Evolutionary conservation across 352 stramenopile genomes (phyloP).

Genomic region (Peronosclerospora sorghi): DNA sequence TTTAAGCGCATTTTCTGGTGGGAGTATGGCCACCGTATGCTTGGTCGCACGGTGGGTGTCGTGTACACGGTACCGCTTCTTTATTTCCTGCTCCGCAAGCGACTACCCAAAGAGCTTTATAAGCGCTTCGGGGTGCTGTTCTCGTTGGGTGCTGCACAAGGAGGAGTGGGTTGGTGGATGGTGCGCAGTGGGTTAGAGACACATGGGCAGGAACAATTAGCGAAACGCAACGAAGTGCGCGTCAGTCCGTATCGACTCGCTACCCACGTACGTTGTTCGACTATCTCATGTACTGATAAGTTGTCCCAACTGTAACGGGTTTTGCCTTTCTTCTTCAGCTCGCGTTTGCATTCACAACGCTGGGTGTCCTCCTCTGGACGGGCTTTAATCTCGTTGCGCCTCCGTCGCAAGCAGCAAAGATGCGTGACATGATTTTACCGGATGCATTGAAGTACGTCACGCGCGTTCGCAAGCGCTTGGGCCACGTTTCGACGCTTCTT

Average conservation of each 20-base stretch:
- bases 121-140: conserved; percentile 52
- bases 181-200: conserved; percentile 96
- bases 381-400: conserved; percentile 84
- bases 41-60: conserved; percentile 90
- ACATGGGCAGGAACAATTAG: conserved; percentile 66
- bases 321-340: conserved; percentile 37
- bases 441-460: conserved; percentile 57
- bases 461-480: conserved; percentile 57
- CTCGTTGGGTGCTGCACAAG: conserved; percentile 54
- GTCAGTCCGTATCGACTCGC: conserved; percentile 95
- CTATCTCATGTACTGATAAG: not conserved
- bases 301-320: not conserved
- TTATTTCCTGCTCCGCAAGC: conserved; percentile 88
- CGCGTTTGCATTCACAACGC: conserved; percentile 94
- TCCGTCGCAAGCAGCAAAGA: conserved; percentile 46
- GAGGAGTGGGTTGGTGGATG: conserved; percentile 98
- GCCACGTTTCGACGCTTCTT: conserved; percentile 46
- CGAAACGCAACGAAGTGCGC: conserved; percentile 90
- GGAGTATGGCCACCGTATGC: conserved; percentile 96
- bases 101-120: conserved; percentile 62
- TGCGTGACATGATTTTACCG: conserved; percentile 70
- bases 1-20: conserved; percentile 98
- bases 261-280: conserved; percentile 71
- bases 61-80: conserved; percentile 87
- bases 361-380: conserved; percentile 92